Base-by-base conservation (phyloP, 1,284 basidiomycete genomes). In the Afroboletus lepidellus region DNA sequence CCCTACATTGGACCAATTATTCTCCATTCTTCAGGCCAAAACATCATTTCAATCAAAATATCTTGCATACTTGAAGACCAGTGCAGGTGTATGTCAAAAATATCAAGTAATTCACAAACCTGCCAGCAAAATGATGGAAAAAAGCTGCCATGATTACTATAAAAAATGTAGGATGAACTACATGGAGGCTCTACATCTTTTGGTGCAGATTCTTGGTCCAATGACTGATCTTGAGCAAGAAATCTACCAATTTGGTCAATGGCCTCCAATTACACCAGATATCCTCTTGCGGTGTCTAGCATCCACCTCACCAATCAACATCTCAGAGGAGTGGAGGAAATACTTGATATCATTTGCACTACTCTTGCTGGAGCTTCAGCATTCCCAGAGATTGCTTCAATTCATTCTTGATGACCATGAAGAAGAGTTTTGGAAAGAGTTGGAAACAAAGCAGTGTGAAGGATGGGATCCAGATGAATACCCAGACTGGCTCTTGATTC, bases 401-500 rank as follows among this genome's bases (percentile, higher is more conserved):
- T 20, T 18, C 37, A 5, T 42, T 2, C 18, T 50, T 2, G 20
- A 30, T 3, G 33, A 33, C 13, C 33, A 24, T 1, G 16, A 49
- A 37, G 48, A 50, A 3, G 48, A 50, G 5, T 37, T 46, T 29
- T 13, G 7, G 2, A 50, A 30, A 11, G 48, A 50, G 15, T 24
- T 50, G 3, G 48, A 50, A 21, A 50, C 46, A 5, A 27, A 50
- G 15, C 18, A 25, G 2, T 33, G 48, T 3, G 41, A 44, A 6
- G 41, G 39, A 11, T 44, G 39, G 48, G 18, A 23, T 18, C 12
- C 48, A 15, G 41, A 36, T 30, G 41, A 50, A 0, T 48, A 67
- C 42, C 56, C 66, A 2, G 75, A 77, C 50, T 79, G 77, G 77
- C 61, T 78, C 0, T 55, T 78, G 21, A 68, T 78, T 9, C 76